Evolutionary conservation across 2,329 filamentous ascomycete genomes (phyloP).

Genomic region (Fusarium sp.): DNA sequence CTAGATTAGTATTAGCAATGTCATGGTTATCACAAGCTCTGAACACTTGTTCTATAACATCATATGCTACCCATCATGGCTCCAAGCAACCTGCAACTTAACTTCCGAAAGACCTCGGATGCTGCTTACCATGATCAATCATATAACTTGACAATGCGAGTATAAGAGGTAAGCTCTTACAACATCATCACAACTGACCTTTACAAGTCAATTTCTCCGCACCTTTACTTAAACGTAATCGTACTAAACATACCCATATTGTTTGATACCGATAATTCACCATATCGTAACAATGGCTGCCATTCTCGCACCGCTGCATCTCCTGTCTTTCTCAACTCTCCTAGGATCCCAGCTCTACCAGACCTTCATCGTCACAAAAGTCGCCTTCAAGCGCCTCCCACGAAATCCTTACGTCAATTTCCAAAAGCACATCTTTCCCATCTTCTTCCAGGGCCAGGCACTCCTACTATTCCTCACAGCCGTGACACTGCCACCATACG

Average conservation of each 20-base stretch:
- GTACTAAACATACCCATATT: neutral
- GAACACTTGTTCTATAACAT: neutral
- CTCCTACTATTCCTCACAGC: conserved; percentile 53
- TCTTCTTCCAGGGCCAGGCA: conserved; percentile 57
- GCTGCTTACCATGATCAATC: conserved; percentile 18
- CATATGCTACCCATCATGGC: neutral
- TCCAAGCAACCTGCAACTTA: conserved; percentile 11
- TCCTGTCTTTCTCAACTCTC: conserved; percentile 57
- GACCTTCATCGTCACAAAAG: conserved; percentile 55
- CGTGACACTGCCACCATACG: conserved; percentile 52
- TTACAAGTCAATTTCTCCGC: conserved; percentile 1
- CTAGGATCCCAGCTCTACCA: conserved; percentile 58
- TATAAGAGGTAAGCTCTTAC: conserved; percentile 18
- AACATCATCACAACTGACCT: neutral
- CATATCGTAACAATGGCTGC: conserved; percentile 20
- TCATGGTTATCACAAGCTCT: rapidly evolving
- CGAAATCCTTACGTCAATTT: conserved; percentile 54
- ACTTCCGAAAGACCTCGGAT: conserved; percentile 47
- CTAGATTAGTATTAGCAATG: no score
- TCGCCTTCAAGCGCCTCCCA: conserved; percentile 53
- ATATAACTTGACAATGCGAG: neutral
- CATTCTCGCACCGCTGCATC: conserved; percentile 53
- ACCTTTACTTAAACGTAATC: no score
- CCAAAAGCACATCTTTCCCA: conserved; percentile 57
- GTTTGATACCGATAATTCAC: neutral